These are phyloP conservation scores for Fusarium haematococcum DNA, from an alignment of 2,329 filamentous ascomycete species.

Conservation along the genomic window DNA sequence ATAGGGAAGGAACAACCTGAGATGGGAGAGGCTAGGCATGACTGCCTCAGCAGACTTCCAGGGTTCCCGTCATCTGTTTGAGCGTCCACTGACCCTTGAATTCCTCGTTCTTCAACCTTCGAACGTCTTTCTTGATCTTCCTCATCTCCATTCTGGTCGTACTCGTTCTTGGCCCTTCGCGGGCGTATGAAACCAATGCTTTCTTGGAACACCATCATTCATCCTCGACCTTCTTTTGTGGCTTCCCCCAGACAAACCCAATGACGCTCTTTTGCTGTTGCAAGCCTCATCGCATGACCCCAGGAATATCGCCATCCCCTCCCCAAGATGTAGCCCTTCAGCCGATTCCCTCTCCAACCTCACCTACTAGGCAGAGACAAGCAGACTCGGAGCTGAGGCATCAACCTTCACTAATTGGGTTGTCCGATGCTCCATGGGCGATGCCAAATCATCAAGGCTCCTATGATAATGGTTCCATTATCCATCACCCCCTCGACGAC, in stretches of 20 bases:
- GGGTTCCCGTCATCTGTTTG: neutral
- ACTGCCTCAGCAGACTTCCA: neutral
- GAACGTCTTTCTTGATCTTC: neutral
- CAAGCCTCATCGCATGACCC: constrained; percentile 18
- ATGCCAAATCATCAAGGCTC: constrained; percentile 6
- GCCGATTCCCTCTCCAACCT: neutral
- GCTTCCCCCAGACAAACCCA: neutral
- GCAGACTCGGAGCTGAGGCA: neutral
- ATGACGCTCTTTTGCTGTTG: constrained; percentile 44
- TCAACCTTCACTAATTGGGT: constrained; percentile 21
- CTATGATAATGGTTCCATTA: constrained; percentile 4
- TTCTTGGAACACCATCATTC: constrained; percentile 33
- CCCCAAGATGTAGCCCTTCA: constrained; percentile 9
- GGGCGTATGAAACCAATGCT: neutral
- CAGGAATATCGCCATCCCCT: neutral
- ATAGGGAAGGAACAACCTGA: neutral
- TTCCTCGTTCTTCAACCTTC: constrained; percentile 8
- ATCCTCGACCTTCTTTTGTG: neutral
- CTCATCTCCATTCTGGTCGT: constrained; percentile 6
- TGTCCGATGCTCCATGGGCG: constrained; percentile 27
- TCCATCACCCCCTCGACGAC: constrained; percentile 48
- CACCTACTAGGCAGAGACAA: neutral
- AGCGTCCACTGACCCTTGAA: neutral
- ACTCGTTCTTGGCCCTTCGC: neutral
- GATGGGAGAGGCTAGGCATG: neutral